A percentile compares a stretch with the other conserved stretches of the same genome.
phyloP scores from a whole-genome alignment of 108 stramenopile genomes.

The Poteriospumella lacustris region DNA sequence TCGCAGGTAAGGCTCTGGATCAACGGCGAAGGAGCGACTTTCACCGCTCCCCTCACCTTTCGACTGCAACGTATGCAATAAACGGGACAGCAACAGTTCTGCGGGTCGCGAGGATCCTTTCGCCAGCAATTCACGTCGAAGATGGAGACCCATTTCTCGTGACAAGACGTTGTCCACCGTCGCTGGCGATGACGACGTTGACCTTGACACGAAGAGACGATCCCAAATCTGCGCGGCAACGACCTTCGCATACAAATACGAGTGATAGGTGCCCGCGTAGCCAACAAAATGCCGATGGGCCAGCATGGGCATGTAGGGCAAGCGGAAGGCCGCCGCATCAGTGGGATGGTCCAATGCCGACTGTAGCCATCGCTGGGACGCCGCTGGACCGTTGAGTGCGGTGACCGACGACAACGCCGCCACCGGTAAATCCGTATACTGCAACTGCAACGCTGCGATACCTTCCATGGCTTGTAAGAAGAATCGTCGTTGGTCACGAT shows the following conservation, averaged over 20 bases:
- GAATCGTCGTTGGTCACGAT: not conserved
- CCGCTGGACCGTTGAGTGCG: not conserved
- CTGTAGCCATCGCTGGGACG: too few relatives aligned
- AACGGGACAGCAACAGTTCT: too few relatives aligned
- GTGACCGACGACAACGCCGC: slow-evolving; percentile 39
- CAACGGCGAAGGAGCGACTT: too few relatives aligned
- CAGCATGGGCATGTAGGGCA: not conserved
- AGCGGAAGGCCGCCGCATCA: slow-evolving; percentile 42
- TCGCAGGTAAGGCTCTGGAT: too few relatives aligned
- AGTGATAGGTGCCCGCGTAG: slow-evolving; percentile 20
- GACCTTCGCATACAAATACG: slow-evolving; percentile 22
- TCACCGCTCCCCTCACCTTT: too few relatives aligned
- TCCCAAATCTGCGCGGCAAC: slow-evolving; percentile 57
- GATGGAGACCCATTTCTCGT: too few relatives aligned
- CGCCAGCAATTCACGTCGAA: too few relatives aligned
- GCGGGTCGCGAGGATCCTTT: too few relatives aligned
- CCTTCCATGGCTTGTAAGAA: slow-evolving; percentile 21
- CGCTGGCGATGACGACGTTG: too few relatives aligned
- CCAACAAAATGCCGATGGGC: not conserved
- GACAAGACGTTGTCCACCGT: too few relatives aligned
- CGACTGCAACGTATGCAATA: too few relatives aligned
- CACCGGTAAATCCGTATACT: slow-evolving; percentile 4
- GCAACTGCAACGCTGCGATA: slow-evolving; percentile 18
- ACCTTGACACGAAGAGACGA: slow-evolving; percentile 46
- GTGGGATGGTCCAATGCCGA: slow-evolving; percentile 38